Conservation (phyloP, 2,329 filamentous ascomycete genomes). For the Aspergillus pseudotamarii region DNA sequence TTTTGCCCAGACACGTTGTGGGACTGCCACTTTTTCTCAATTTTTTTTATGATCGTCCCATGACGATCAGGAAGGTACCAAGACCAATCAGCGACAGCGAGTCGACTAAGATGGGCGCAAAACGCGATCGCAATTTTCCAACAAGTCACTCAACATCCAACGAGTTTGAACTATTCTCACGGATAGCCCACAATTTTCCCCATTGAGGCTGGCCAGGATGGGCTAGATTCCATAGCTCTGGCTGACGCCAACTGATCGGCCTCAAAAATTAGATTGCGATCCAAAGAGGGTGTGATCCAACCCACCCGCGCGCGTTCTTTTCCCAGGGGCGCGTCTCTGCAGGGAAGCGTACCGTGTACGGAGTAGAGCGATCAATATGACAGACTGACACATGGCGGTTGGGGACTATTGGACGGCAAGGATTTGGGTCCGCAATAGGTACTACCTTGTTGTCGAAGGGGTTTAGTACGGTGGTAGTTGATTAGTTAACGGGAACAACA, state of each 20-base stretch:
- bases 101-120: constrained; percentile 28
- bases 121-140: constrained; percentile 32
- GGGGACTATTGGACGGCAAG: not conserved
- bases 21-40: constrained; percentile 12
- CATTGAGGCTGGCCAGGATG: not conserved
- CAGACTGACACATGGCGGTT: not conserved
- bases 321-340: not conserved
- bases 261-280: not conserved
- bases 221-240: not conserved
- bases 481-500: not conserved
- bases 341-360: not conserved
- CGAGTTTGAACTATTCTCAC: not conserved
- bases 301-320: not conserved
- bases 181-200: not conserved
- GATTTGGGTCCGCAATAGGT: not conserved
- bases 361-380: not conserved
- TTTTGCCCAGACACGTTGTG: constrained; percentile 16
- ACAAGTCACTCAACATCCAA: not conserved
- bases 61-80: constrained; percentile 31
- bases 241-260: not conserved
- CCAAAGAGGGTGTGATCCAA: not conserved
- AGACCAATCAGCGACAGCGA: constrained; percentile 23
- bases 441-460: not conserved
- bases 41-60: constrained; percentile 25
- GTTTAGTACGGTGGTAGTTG: not conserved